phyloP scores from a whole-genome alignment of 1,139 yeast genomes.

The Geotrichum phurueaensis region DNA sequence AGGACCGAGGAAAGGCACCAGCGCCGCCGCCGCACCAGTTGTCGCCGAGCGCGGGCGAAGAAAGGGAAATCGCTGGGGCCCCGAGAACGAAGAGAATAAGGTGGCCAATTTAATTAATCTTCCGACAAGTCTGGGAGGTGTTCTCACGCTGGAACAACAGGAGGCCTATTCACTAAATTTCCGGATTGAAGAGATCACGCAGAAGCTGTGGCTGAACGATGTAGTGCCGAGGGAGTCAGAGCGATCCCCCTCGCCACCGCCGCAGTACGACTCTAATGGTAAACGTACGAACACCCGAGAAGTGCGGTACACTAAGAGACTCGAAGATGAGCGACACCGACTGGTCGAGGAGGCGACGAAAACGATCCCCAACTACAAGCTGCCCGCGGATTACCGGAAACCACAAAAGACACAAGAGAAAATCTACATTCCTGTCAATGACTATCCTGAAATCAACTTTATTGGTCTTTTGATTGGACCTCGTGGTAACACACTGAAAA shows the following conservation, averaged over 20 bases:
- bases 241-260: conserved; percentile 85
- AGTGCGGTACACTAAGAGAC: conserved; percentile 49
- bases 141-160: conserved; percentile 77
- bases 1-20: conserved; percentile 24
- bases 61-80: conserved; percentile 35
- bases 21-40: conserved; percentile 1
- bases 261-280: conserved; percentile 77
- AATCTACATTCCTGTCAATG: conserved; percentile 76
- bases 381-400: conserved; percentile 72
- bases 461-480: conserved; percentile 92
- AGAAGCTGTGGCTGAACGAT: conserved; percentile 50
- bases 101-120: conserved; percentile 31
- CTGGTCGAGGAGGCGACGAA: conserved; percentile 69
- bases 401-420: conserved; percentile 76
- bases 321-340: conserved; percentile 74
- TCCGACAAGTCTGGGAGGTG: conserved; percentile 44
- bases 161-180: conserved; percentile 72
- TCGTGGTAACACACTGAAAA: conserved; percentile 82
- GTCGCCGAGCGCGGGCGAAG: conserved; percentile 18
- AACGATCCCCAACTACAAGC: conserved; percentile 67
- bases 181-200: conserved; percentile 72
- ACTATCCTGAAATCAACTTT: conserved; percentile 88
- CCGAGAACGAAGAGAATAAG: conserved; percentile 28
- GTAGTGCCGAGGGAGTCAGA: conserved; percentile 36
- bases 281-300: conserved; percentile 82